Conservation (phyloP, 2,329 filamentous ascomycete species). For the Penicillium aurantiogriseum region DNA sequence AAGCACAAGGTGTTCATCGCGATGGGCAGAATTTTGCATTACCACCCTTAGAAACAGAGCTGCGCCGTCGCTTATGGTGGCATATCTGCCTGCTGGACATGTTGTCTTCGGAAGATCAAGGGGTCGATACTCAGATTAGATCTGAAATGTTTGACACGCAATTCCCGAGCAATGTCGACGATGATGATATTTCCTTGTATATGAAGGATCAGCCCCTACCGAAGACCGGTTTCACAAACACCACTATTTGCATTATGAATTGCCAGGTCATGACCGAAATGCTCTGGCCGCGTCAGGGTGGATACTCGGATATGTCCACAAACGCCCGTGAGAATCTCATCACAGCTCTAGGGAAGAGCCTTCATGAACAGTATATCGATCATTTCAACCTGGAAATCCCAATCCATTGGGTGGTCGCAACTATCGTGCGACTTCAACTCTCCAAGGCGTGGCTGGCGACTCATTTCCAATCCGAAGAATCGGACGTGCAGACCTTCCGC, state of each 20-base stretch:
- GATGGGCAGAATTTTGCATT: conserved; percentile 9
- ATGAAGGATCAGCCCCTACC: conserved; percentile 11
- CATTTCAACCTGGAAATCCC: conserved; percentile 42
- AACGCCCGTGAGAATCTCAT: conserved; percentile 22
- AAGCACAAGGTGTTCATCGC: conserved; percentile 8
- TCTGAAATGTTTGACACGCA: conserved; percentile 25
- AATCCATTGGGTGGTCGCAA: conserved; percentile 61
- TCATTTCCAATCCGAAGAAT: conserved; percentile 11
- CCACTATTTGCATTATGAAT: conserved; percentile 24
- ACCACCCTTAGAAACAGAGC: conserved; percentile 23
- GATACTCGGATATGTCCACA: not conserved
- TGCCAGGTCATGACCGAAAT: conserved; percentile 17
- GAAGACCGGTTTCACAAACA: conserved; percentile 23
- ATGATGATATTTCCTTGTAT: conserved; percentile 19
- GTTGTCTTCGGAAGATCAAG: conserved; percentile 29
- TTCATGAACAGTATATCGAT: conserved; percentile 22
- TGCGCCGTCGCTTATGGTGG: conserved; percentile 33
- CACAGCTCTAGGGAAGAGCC: conserved; percentile 27
- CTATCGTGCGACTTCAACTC: conserved; percentile 64
- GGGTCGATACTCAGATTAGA: conserved; percentile 26
- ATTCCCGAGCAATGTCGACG: conserved; percentile 27
- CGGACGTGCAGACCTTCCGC: not conserved
- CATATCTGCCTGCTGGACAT: conserved; percentile 31
- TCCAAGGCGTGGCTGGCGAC: conserved; percentile 62
- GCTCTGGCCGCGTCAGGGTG: conserved; percentile 9